Conservation (phyloP, 345 rosid species). For the Geranium brycei region DNA sequence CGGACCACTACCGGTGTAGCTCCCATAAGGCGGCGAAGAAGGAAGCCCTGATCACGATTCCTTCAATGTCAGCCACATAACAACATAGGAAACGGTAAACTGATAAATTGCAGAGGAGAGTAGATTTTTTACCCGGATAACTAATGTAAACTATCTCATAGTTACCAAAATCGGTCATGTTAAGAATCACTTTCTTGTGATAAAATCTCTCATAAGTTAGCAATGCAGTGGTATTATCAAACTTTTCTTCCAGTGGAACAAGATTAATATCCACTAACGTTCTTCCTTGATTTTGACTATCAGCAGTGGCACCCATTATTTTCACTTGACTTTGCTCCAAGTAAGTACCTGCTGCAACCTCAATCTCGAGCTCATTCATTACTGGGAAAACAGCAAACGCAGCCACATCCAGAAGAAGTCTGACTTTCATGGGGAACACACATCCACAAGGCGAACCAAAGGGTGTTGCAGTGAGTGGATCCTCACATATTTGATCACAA, state of each 20-base stretch:
- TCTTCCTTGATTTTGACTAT: conserved; percentile 76
- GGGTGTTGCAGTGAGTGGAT: conserved; percentile 82
- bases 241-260: conserved; percentile 96
- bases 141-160: conserved; percentile 61
- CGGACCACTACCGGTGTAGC: conserved; percentile 47
- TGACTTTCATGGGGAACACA: conserved; percentile 92
- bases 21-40: conserved; percentile 60
- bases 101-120: conserved; percentile 9
- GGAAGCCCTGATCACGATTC: conserved; percentile 50
- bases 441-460: conserved; percentile 97
- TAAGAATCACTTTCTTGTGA: conserved; percentile 65
- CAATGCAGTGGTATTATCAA: conserved; percentile 85
- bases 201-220: conserved; percentile 69
- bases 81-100: conserved; percentile 5
- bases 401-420: conserved; percentile 69
- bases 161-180: conserved; percentile 63
- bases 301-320: conserved; percentile 97
- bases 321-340: conserved; percentile 94
- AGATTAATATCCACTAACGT: conserved; percentile 76
- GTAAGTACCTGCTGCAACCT: conserved; percentile 84
- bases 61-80: conserved; percentile 11
- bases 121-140: conserved; percentile 64
- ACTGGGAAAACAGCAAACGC: conserved; percentile 77
- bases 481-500: conserved; percentile 77
- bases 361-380: conserved; percentile 82